These are phyloP conservation scores for Salvia splendens DNA, from an alignment of 257 asterid genomes.

Conservation along the genomic window DNA sequence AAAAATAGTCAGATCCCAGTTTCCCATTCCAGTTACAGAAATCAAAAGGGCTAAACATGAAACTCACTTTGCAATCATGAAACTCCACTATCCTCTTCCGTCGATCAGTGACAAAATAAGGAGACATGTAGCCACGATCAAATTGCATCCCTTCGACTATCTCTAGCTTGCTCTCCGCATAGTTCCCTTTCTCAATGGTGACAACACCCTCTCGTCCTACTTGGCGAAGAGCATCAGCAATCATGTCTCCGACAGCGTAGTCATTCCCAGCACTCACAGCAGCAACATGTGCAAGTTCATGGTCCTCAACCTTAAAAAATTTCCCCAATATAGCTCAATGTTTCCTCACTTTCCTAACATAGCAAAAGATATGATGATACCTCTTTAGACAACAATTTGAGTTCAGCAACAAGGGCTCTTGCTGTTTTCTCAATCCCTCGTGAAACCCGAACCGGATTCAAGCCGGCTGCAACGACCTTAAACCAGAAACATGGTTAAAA, in stretches of 20 bases:
- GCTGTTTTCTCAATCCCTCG: constrained; percentile 83
- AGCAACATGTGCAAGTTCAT: constrained; percentile 76
- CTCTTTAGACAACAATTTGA: constrained; percentile 76
- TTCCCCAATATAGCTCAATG: not conserved
- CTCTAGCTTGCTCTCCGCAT: constrained; percentile 52
- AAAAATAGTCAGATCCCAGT: constrained; percentile 4
- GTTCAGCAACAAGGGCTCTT: constrained; percentile 66
- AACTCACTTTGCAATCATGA: constrained; percentile 76
- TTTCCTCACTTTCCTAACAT: not conserved
- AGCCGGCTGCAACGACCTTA: constrained; percentile 75
- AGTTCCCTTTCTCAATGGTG: constrained; percentile 74
- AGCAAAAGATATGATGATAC: constrained; percentile 33
- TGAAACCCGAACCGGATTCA: constrained; percentile 74
- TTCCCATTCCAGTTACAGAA: constrained; percentile 14
- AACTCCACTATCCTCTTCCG: constrained; percentile 64
- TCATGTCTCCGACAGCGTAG: constrained; percentile 61
- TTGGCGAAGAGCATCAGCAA: constrained; percentile 58
- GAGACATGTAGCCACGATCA: constrained; percentile 85
- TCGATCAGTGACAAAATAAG: constrained; percentile 77
- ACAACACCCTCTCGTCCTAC: constrained; percentile 74
- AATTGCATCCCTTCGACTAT: constrained; percentile 88
- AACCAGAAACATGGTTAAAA: constrained; percentile 13
- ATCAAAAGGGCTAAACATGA: constrained; percentile 4
- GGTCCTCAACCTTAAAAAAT: constrained; percentile 68
- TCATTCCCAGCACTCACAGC: constrained; percentile 95